Base-by-base conservation (phyloP, 179 eudicot genomes). In the Camellia oleifera region DNA sequence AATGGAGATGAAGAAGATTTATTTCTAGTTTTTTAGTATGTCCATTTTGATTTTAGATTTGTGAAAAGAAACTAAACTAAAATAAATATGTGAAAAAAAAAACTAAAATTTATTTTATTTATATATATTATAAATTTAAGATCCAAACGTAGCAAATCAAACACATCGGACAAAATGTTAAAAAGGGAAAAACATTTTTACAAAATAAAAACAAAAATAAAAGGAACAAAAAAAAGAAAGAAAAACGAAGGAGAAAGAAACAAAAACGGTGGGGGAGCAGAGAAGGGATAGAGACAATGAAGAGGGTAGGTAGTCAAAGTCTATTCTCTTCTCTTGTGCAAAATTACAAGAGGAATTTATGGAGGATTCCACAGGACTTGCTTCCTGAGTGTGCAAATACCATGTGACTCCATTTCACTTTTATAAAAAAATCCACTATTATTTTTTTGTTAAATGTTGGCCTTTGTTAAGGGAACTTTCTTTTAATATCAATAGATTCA, bases 311-410 rank as follows among this genome's bases (percentile, higher is more conserved):
- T 75, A 5, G 83, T 75, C 83, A 81, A 66, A 80, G 48, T 66
- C 53, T 32, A 32, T 32, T 32, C 40, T 32, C 40, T 32, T 32
- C 40, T 32, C 40, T 1, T 9, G 1, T 42, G 17, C 46, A 26
- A 13, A 26, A 52, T 26, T 20, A 44, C 46, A 68, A 70, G 56
- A 69, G 65, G 75, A 69, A 69, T 75, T 81, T 74, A 74, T 73
- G 82, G 78, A 74, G 56, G 65, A 80, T 72, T 79, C 45, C 8
- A 67, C 72, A 77, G 78, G 40, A 12, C 62, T 50, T 14, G 72
- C 61, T 73, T 80, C 61, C 7, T 56, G 79, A 40, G 73, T 57
- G 9, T 68, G 79, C 75, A 56, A 56, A 52, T 54, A 52, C 9
- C 46, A 74, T 74, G 77, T 74, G 52, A 48, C 46, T n/a, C 42